Base-by-base conservation (phyloP, 441 rosid species). In the Sinapis alba region DNA sequence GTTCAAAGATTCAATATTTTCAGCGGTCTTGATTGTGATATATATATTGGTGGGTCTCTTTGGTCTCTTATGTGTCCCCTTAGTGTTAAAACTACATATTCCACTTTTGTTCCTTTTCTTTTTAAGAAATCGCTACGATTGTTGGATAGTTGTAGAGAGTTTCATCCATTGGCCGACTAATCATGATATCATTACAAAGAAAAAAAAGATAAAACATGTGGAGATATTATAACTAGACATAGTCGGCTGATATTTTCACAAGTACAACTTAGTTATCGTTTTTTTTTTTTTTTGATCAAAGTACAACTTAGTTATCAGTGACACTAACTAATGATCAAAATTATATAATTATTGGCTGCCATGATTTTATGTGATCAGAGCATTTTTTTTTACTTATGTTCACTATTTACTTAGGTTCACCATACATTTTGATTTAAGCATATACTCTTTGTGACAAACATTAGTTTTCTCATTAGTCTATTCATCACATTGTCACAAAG, bases 1-100 rank as follows among this genome's bases (percentile, higher is more conserved):
- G n/a, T n/a, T 65, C 73, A 62, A 53, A 72, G 74, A 68, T 78
- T 62, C 69, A 72, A 72, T 78, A 59, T 78, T 65, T 72, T 71
- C 28, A 61, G 68, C 30, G 77, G 81, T 72, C 65, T 78, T 72
- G 81, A 68, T 68, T 68, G 78, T 62, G 62, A 73, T 61, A 28
- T 61, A 38, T 78, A 11, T n/a, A 0, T 36, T 36, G 11, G 77
- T 72, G 78, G 77, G 74, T 72, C 74, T 78, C 72, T 61, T 72
- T 67, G 38, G 73, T 66, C 16, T 11, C 1, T 65, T 61, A 5
- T 62, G 5, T 68, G 77, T 72, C n/a, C 12, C 73, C 73, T 21
- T 78, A 65, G 74, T 77, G 80, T 59, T 72, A 3, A 62, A 24
- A 36, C 6, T 30, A 67, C 77, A 72, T 61, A 62, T 78, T 68